Evolutionary conservation across 129 eudicot species (phyloP).

Genomic region (sunflower (Helianthus annuus)): HanXRQr2.0-SUNRISE NC_035433.2:91640917-91641416

Average conservation of each 20-base stretch:
- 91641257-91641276: background rate
- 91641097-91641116: slow-evolving; percentile 69
- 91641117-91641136: slow-evolving; percentile 75
- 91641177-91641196: background rate
- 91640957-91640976: background rate
- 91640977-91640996: slow-evolving; percentile 4
- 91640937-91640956: background rate
- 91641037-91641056: slow-evolving; percentile 92
- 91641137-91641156: slow-evolving; percentile 69
- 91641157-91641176: slow-evolving; percentile 21
- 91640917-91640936: background rate
- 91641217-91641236: slow-evolving; percentile 4
- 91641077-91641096: slow-evolving; percentile 63
- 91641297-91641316: background rate
- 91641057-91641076: slow-evolving; percentile 78
- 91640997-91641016: slow-evolving; percentile 21
- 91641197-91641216: background rate
- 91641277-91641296: background rate
- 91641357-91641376: background rate
- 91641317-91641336: background rate
- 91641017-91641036: slow-evolving; percentile 83
- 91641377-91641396: background rate
- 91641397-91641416: background rate
- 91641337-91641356: background rate
- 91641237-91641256: background rate